Evolutionary conservation across 306 rosid species (phyloP).

Genomic region (Chamaecrista fasciculata): DNA sequence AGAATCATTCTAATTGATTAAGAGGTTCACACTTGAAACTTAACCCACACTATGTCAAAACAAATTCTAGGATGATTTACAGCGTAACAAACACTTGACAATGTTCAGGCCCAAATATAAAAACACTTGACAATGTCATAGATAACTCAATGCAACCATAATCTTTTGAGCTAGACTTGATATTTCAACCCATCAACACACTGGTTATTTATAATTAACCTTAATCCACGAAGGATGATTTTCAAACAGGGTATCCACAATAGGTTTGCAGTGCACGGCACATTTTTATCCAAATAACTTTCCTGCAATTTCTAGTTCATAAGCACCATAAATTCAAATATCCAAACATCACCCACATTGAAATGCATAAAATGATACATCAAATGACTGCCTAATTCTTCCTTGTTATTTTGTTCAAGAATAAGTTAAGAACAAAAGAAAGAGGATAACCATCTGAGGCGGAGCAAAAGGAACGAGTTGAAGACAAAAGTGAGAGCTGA

Average conservation of each 20-base stretch:
- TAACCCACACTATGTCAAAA: not conserved
- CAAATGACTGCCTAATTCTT: not conserved
- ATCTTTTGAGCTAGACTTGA: not conserved
- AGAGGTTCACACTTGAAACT: not conserved
- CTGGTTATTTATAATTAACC: not conserved
- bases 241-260: too few relatives aligned
- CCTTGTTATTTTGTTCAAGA: not conserved
- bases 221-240: not conserved
- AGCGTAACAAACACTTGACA: not conserved
- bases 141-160: not conserved
- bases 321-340: not conserved
- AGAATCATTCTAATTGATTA: not conserved
- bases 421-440: not conserved
- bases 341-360: not conserved
- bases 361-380: not conserved
- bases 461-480: constrained; percentile 37
- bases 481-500: constrained; percentile 14
- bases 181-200: not conserved
- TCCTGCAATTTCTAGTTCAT: not conserved
- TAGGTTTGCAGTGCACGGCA: not conserved
- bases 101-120: too few relatives aligned
- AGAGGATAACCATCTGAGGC: constrained; percentile 33
- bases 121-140: not conserved
- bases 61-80: not conserved
- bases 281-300: not conserved